A percentile compares a stretch with the other conserved stretches of the same genome.
These are phyloP conservation scores for Bipolaris gigantea DNA, from an alignment of 2,329 filamentous ascomycete genomes.

Conservation along the genomic window DNA sequence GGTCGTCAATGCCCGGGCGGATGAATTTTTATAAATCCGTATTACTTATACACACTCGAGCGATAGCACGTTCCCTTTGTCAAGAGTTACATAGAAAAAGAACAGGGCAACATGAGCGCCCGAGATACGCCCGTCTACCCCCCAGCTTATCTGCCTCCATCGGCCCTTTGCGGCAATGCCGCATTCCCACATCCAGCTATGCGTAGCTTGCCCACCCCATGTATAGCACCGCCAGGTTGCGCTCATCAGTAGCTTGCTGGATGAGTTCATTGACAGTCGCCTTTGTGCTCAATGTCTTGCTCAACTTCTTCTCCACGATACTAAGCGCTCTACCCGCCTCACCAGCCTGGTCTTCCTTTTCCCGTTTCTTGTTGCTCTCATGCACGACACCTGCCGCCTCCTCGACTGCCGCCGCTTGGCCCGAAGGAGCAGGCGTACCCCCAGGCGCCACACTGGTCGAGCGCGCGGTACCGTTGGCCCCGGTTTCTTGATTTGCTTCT, in stretches of 20 bases:
- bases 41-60: not conserved
- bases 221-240: constrained; percentile 84
- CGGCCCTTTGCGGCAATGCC: not conserved
- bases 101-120: not conserved
- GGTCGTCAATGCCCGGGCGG: not conserved
- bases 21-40: not conserved
- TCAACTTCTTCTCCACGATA: constrained; percentile 93
- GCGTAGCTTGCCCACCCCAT: constrained; percentile 46
- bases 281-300: constrained; percentile 88
- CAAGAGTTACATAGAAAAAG: not conserved
- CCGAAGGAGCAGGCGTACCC: constrained; percentile 35
- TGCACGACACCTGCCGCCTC: constrained; percentile 28
- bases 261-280: constrained; percentile 97
- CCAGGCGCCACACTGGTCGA: constrained; percentile 36
- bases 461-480: constrained; percentile 36
- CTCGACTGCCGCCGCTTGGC: constrained; percentile 20
- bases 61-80: not conserved
- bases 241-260: constrained; percentile 90
- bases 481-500: constrained; percentile 59
- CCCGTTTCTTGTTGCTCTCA: constrained; percentile 44
- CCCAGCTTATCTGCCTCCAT: not conserved
- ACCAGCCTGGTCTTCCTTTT: constrained; percentile 61
- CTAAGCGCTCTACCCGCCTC: constrained; percentile 92
- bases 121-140: not conserved
- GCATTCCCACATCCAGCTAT: not conserved